Percentiles rank a stretch among this genome's conserved stretches.
These are phyloP conservation scores for Trichoderma oligosporum DNA, from an alignment of 2,329 filamentous ascomycete genomes.

Conservation along the genomic window DNA sequence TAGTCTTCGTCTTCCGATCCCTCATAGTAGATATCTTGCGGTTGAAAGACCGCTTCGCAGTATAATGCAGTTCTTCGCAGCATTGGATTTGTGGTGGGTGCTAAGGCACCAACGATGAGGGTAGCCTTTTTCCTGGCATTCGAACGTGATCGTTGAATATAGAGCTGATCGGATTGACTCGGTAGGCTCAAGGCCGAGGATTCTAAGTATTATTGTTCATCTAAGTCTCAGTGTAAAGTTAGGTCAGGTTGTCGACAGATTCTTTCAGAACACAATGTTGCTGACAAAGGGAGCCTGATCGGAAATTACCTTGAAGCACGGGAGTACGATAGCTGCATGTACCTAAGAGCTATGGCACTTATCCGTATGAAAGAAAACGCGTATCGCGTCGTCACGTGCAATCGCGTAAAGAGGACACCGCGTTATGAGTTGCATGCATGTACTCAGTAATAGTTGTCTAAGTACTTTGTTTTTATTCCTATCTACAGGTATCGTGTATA, in stretches of 20 bases:
- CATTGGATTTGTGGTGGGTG: constrained; percentile 22
- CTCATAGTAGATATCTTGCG: constrained; percentile 49
- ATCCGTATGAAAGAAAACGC: constrained; percentile 25
- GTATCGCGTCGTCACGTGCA: constrained; percentile 36
- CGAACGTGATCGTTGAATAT: not conserved
- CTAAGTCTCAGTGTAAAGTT: not conserved
- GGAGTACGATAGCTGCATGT: not conserved
- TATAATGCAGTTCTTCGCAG: constrained; percentile 41
- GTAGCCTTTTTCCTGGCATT: not conserved
- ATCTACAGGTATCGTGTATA: too few species aligned
- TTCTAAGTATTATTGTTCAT: not conserved
- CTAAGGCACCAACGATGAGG: constrained; percentile 20
- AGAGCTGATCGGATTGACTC: not conserved
- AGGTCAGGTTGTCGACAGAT: not conserved
- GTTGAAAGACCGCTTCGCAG: constrained; percentile 40
- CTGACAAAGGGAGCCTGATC: not conserved
- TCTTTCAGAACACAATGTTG: too few species aligned
- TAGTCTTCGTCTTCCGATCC: constrained; percentile 58
- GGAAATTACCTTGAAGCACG: not conserved
- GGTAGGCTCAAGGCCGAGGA: not conserved
- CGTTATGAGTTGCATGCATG: constrained; percentile 5
- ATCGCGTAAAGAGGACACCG: constrained; percentile 32
- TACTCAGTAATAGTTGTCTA: too few species aligned
- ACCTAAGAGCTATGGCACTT: not conserved
- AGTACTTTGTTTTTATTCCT: too few species aligned